Conservation (phyloP, 1,284 basidiomycete genomes). For the Ceratobasidium theobromae region DNA sequence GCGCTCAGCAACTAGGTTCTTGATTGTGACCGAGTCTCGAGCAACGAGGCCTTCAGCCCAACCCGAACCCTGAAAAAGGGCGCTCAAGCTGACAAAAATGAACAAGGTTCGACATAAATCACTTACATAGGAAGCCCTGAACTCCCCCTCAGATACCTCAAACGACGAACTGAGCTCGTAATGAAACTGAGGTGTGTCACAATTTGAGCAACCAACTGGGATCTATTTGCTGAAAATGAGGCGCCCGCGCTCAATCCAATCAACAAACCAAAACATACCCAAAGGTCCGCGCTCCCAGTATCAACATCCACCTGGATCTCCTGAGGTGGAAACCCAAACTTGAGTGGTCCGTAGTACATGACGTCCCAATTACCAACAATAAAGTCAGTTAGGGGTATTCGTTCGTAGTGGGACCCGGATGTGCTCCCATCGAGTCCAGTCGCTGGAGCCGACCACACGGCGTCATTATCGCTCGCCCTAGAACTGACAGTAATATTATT, state of each 20-base stretch:
- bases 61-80: slow-evolving; percentile 36
- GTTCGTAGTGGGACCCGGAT: too few species aligned
- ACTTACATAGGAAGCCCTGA: slow-evolving; percentile 35
- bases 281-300: slow-evolving; percentile 45
- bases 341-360: slow-evolving; percentile 35
- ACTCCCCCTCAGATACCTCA: slow-evolving; percentile 25
- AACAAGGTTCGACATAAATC: background rate
- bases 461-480: too few species aligned
- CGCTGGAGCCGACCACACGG: too few species aligned
- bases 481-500: background rate
- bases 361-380: slow-evolving; percentile 38
- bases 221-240: too few species aligned
- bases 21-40: slow-evolving; percentile 36
- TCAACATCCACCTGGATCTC: slow-evolving; percentile 44
- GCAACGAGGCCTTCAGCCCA: slow-evolving; percentile 35
- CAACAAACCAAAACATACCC: slow-evolving; percentile 32
- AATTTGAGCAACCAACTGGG: slow-evolving; percentile 27
- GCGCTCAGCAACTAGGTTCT: slow-evolving; percentile 20
- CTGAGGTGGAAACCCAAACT: slow-evolving; percentile 35
- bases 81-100: background rate
- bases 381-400: slow-evolving; percentile 48
- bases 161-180: slow-evolving; percentile 28
- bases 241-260: background rate
- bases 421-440: too few species aligned
- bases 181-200: slow-evolving; percentile 25